Evolutionary conservation across 2,329 filamentous ascomycete species (phyloP).

Genomic region (Sclerotiophoma versabilis): DNA sequence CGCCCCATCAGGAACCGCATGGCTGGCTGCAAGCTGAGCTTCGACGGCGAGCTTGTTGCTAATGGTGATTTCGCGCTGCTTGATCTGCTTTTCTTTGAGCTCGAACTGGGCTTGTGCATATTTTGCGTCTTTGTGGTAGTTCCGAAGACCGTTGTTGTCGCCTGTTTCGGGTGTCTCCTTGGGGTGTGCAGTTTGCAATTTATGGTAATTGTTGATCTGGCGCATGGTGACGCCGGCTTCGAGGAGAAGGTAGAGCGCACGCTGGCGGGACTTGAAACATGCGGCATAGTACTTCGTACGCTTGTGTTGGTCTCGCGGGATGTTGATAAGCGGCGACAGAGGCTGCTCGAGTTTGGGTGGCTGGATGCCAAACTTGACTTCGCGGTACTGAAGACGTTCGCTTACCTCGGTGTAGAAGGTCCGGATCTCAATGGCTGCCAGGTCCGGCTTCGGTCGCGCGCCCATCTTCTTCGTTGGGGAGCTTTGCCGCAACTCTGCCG

Average conservation of each 20-base stretch:
- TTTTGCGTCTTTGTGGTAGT: slow-evolving; percentile 37
- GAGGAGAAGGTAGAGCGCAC: slow-evolving; percentile 38
- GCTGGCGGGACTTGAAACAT: slow-evolving; percentile 43
- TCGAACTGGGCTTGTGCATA: slow-evolving; percentile 25
- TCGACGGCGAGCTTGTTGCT: slow-evolving; percentile 36
- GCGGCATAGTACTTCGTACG: slow-evolving; percentile 38
- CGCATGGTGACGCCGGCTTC: slow-evolving; percentile 38
- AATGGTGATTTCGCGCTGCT: slow-evolving; percentile 38
- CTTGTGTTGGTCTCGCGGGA: slow-evolving; percentile 32
- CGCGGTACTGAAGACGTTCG: slow-evolving; percentile 42
- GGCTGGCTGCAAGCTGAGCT: slow-evolving; percentile 27
- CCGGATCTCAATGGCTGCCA: slow-evolving; percentile 31
- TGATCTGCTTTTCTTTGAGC: slow-evolving; percentile 28
- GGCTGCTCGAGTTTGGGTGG: slow-evolving; percentile 33
- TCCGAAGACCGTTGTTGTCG: slow-evolving; percentile 27
- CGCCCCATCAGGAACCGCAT: slow-evolving; percentile 9
- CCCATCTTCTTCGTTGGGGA: slow-evolving; percentile 27
- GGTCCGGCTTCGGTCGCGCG: slow-evolving; percentile 32
- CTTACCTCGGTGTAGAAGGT: slow-evolving; percentile 29
- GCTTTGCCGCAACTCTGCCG: slow-evolving; percentile 23
- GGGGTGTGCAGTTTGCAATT: slow-evolving; percentile 28
- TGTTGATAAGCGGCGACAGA: slow-evolving; percentile 41
- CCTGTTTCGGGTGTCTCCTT: slow-evolving; percentile 30
- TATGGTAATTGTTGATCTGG: slow-evolving; percentile 40
- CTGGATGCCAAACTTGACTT: slow-evolving; percentile 42